Percentiles rank a stretch among this genome's conserved stretches.
These are phyloP conservation scores for Fraxinus sp. DNA, from an alignment of 305 asterid genomes.

Conservation along the genomic window DNA sequence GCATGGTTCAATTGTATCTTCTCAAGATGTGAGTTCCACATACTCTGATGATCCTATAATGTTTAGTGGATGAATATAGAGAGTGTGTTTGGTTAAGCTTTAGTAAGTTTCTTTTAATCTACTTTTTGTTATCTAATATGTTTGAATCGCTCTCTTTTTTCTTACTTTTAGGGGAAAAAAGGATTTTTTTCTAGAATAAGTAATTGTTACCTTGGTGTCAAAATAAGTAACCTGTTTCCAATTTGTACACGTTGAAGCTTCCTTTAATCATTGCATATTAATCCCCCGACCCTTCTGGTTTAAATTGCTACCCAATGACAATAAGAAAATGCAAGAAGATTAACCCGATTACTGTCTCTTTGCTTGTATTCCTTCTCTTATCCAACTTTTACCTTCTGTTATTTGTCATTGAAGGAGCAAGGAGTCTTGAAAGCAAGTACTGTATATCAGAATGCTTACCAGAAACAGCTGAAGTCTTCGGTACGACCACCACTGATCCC, in stretches of 20 bases:
- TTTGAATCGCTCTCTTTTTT: neutral
- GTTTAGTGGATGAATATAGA: neutral
- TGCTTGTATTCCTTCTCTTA: neutral
- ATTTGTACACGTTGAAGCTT: neutral
- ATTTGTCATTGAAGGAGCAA: constrained; percentile 42
- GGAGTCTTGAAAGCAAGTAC: constrained; percentile 33
- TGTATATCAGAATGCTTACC: constrained; percentile 32
- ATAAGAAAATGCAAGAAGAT: neutral
- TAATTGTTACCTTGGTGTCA: neutral
- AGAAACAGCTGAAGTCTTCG: constrained; percentile 56
- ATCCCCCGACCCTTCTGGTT: neutral
- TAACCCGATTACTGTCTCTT: neutral
- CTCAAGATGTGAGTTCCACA: neutral
- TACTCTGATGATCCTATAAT: neutral
- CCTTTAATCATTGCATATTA: neutral
- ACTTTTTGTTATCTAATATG: neutral
- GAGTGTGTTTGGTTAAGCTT: neutral
- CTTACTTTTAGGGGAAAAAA: neutral
- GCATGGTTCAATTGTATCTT: neutral
- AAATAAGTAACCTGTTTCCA: neutral
- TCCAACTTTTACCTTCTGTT: constrained; percentile 6
- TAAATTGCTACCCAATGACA: neutral
- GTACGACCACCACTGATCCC: constrained; percentile 70
- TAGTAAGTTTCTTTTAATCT: neutral
- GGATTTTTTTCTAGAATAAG: neutral